These are phyloP conservation scores for Oryza rufipogon DNA, from an alignment of 176 grass and related monocot genomes.

Conservation along the genomic window DNA sequence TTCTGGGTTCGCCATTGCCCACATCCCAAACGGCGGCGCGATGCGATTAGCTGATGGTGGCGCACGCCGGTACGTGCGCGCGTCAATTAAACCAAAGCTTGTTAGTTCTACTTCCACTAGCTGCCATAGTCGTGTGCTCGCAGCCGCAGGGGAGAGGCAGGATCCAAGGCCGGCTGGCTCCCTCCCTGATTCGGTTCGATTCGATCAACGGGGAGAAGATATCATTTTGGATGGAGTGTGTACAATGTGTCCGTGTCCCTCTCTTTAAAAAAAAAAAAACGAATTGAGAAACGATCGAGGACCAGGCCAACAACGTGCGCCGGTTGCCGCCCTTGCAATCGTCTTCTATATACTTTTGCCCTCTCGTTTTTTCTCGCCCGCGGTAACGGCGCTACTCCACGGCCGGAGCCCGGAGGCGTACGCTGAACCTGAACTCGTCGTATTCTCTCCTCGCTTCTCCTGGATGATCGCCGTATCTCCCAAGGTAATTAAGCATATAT, in stretches of 20 bases:
- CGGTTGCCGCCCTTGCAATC: background rate
- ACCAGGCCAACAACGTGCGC: background rate
- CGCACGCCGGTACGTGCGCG: no score
- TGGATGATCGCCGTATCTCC: background rate
- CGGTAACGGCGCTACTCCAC: background rate
- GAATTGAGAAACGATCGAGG: no score
- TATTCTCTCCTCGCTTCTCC: background rate
- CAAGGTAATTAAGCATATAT: background rate
- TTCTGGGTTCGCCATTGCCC: no score
- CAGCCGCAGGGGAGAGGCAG: no score
- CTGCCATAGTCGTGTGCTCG: no score
- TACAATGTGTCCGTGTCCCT: background rate
- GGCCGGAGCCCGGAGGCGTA: background rate
- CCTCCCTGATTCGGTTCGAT: background rate
- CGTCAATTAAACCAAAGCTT: background rate
- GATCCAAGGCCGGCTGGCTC: background rate
- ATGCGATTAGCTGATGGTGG: no score
- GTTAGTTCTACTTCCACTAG: no score
- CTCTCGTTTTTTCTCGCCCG: conserved; percentile 34
- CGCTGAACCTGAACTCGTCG: background rate
- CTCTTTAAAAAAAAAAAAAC: no score
- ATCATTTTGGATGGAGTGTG: background rate
- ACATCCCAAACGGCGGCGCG: no score
- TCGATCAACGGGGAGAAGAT: background rate
- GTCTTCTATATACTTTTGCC: background rate